Conservation (phyloP, 768 basidiomycete genomes). For the Termitomyces sp. region DNA sequence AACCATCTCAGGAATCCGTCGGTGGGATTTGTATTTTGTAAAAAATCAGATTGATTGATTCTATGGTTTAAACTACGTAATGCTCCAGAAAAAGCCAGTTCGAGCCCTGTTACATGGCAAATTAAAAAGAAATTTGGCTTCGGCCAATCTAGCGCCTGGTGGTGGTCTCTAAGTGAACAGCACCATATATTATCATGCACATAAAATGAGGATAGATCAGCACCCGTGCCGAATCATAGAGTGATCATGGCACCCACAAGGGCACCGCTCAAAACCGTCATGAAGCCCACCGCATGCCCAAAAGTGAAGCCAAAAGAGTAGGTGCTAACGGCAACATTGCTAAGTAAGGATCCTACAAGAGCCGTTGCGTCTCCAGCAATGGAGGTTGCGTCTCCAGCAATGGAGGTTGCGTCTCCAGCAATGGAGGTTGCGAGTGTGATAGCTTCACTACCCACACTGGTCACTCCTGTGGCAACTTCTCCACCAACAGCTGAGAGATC, state of each 20-base stretch:
- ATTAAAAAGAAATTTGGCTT: too few species aligned
- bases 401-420: conserved; percentile 37
- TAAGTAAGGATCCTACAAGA: conserved; percentile 47
- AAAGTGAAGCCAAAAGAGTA: conserved; percentile 22
- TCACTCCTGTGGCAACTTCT: conserved; percentile 47
- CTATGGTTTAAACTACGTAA: too few species aligned
- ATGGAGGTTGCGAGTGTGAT: conserved; percentile 51
- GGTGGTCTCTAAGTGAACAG: too few species aligned
- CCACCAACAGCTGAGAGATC: conserved; percentile 46
- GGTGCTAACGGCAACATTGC: conserved; percentile 20
- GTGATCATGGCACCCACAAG: conserved; percentile 36
- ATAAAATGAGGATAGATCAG: neutral
- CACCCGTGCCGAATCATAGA: conserved; percentile 21
- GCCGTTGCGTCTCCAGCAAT: conserved; percentile 41
- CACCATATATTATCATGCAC: too few species aligned
- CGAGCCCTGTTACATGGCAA: too few species aligned
- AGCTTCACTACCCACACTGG: conserved; percentile 52
- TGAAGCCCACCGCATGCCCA: conserved; percentile 26
- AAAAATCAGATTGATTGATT: too few species aligned
- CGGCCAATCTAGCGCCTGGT: too few species aligned
- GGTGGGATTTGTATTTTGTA: too few species aligned
- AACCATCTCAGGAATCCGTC: too few species aligned
- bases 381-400: conserved; percentile 37
- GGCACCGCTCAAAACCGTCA: conserved; percentile 33
- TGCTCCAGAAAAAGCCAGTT: too few species aligned